Base-by-base conservation (phyloP, 2,329 filamentous ascomycete species). In the Orbilia ellipsospora region DNA sequence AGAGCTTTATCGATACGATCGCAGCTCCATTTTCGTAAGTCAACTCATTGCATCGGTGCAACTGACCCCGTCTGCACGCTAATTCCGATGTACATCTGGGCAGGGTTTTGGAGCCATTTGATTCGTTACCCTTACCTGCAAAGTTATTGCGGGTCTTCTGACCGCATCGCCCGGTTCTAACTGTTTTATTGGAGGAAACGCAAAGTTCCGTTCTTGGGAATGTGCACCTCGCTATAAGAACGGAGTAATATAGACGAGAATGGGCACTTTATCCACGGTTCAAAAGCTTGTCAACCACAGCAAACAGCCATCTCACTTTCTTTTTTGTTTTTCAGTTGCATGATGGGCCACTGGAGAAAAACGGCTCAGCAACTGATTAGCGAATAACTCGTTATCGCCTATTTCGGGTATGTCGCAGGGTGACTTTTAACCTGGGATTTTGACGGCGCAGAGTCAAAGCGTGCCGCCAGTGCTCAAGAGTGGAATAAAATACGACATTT, bases 221-320 rank as follows among this genome's bases (percentile, higher is more conserved):
- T 18, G 10, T n/a, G 48, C 54, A 12, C 48, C 54, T 54, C 23
- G 23, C 44, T 20, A 42, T 45, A 57, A 50, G 7, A 59, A 63
- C 31, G 61, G 36, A 42, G 48, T 73, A 66, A 65, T 73, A 73
- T 73, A 61, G 61, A 60, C 31, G 55, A 73, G 28, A 56, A 28
- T 51, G 51, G 23, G 51, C 69, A 67, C 62, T 73, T 73, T 73
- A 73, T 62, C 69, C 69, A 73, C 62, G 62, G 69, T 54, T 62
- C 31, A 31, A 55, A 66, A 62, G 61, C 48, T 61, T 61, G 68
- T 70, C 28, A 63, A 57, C 15, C 45, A 36, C 31, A 36, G 5
- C 31, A 10, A 36, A 36, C 15, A 48, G 8, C 36, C 23, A 26
- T 50, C 40, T 69, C 23, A 28, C 31, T 57, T 28, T 13, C 16